A percentile compares a stretch with the other conserved stretches of the same genome.
These are phyloP conservation scores for Quercus wislizeni DNA, from an alignment of 306 rosid genomes.

Conservation along the genomic window DNA sequence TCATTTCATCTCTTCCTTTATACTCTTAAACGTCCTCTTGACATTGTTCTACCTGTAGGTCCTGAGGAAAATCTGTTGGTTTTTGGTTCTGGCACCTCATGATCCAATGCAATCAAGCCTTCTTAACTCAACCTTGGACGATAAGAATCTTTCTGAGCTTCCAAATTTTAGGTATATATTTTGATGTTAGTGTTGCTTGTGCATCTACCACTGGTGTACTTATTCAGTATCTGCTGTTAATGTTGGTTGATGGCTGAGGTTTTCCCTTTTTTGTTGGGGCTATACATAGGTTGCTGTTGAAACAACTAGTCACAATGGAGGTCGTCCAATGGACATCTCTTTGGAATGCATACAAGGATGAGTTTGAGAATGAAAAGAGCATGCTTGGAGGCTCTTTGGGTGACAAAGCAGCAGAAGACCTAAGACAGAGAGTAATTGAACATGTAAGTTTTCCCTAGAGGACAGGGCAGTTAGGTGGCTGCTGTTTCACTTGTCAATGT, in stretches of 20 bases:
- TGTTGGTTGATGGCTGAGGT: constrained; percentile 1
- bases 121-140: constrained; percentile 86
- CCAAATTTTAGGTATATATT: constrained; percentile 58
- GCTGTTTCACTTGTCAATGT: background rate
- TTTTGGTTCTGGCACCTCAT: constrained; percentile 75
- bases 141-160: constrained; percentile 79
- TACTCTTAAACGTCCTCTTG: constrained; percentile 11
- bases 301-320: constrained; percentile 88
- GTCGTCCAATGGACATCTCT: constrained; percentile 85
- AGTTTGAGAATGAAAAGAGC: constrained; percentile 70
- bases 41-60: constrained; percentile 37
- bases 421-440: constrained; percentile 78
- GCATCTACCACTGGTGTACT: background rate
- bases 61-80: constrained; percentile 89
- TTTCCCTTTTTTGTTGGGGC: constrained; percentile 6
- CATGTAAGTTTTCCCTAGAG: constrained; percentile 50
- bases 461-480: constrained; percentile 6
- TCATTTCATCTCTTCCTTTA: background rate
- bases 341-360: constrained; percentile 76
- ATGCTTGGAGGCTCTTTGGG: constrained; percentile 73
- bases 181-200: background rate
- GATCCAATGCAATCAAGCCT: constrained; percentile 97
- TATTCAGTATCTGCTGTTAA: constrained; percentile 11
- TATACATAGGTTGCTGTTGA: constrained; percentile 55
- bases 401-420: constrained; percentile 88